These are phyloP conservation scores for Backusella australiensis DNA, from an alignment of 192 early-diverging fungal genomes.

Conservation along the genomic window DNA sequence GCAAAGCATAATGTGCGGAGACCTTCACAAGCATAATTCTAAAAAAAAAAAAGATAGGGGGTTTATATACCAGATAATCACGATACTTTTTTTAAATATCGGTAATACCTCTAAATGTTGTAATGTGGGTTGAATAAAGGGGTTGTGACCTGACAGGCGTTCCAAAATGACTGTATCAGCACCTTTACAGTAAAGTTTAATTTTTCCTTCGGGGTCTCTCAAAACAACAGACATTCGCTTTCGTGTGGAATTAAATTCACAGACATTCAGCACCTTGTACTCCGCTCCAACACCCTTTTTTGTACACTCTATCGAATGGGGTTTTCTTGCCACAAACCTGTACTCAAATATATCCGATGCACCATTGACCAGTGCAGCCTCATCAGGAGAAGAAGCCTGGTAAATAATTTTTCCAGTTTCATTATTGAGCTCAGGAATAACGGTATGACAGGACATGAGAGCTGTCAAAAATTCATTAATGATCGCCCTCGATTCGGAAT, in stretches of 20 bases:
- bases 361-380: constrained; percentile 82
- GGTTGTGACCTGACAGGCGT: constrained; percentile 68
- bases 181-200: constrained; percentile 90
- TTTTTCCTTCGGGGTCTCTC: constrained; percentile 77
- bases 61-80: not conserved
- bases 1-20: constrained; percentile 91
- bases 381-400: constrained; percentile 94
- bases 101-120: constrained; percentile 63
- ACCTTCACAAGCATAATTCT: constrained; percentile 82
- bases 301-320: constrained; percentile 50
- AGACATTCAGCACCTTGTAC: constrained; percentile 87
- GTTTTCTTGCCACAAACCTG: constrained; percentile 62
- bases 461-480: constrained; percentile 89
- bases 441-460: constrained; percentile 90
- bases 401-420: constrained; percentile 71
- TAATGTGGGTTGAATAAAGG: constrained; percentile 64
- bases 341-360: constrained; percentile 50
- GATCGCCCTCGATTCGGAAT: constrained; percentile 51
- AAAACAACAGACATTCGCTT: constrained; percentile 94
- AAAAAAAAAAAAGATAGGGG: not conserved
- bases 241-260: constrained; percentile 94
- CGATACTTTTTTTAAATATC: not conserved
- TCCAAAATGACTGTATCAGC: constrained; percentile 95
- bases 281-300: constrained; percentile 52
- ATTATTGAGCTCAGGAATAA: constrained; percentile 78